A percentile compares a stretch with the other conserved stretches of the same genome.
Conservation (phyloP, 75 land plant genomes). For the Larix kaempferi region DNA sequence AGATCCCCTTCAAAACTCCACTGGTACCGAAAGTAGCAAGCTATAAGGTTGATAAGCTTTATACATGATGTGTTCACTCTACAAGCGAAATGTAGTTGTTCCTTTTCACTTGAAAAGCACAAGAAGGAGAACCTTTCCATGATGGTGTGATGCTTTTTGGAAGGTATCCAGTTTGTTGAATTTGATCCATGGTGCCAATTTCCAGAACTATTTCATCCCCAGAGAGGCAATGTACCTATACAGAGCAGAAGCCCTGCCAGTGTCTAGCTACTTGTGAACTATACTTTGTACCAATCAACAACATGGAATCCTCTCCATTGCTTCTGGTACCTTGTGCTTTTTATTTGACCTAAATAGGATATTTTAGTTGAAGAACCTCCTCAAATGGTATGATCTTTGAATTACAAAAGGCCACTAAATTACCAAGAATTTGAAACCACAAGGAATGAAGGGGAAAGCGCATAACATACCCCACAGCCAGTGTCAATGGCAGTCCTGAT, state of each 20-base stretch:
- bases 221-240: not conserved
- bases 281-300: not conserved
- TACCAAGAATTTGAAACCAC: not conserved
- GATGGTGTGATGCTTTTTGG: too few species aligned
- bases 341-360: not conserved
- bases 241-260: not conserved
- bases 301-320: not conserved
- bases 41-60: not conserved
- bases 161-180: not conserved
- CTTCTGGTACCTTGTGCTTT: not conserved
- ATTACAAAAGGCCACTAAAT: not conserved
- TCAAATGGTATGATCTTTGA: not conserved
- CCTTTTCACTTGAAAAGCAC: not conserved
- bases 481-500: constrained; percentile 70
- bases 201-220: not conserved
- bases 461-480: constrained; percentile 59
- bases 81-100: not conserved
- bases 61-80: not conserved
- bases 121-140: too few species aligned
- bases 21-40: not conserved
- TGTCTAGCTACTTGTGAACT: not conserved
- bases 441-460: not conserved
- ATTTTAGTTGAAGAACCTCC: not conserved
- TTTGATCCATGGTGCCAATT: too few species aligned
- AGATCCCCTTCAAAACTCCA: not conserved